phyloP scores from a whole-genome alignment of 1,284 basidiomycete species.

The Apiotrichum porosum region DNA sequence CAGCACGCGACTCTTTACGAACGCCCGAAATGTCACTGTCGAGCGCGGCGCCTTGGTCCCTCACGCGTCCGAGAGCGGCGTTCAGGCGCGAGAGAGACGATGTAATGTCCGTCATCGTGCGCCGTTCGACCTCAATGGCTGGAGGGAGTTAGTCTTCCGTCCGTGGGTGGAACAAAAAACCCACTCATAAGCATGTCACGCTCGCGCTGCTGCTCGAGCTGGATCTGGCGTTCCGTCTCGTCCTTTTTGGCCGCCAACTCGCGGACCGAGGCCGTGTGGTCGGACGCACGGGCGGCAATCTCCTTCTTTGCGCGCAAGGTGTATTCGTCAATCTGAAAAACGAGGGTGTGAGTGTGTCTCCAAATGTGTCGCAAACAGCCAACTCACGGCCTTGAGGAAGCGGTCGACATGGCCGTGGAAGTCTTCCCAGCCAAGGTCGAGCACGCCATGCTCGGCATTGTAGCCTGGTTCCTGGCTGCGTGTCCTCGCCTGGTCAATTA shows the following conservation, averaged over 20 bases:
- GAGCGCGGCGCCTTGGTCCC: conserved; percentile 30
- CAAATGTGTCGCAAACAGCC: too few species aligned
- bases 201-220: conserved; percentile 39
- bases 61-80: conserved; percentile 31
- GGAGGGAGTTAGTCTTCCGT: too few species aligned
- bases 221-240: conserved; percentile 38
- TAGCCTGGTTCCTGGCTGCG: conserved; percentile 3
- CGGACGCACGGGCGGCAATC: conserved; percentile 30
- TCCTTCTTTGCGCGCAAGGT: conserved; percentile 34
- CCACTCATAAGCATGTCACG: conserved; percentile 43
- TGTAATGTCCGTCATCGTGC: conserved; percentile 29
- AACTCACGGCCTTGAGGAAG: conserved; percentile 37
- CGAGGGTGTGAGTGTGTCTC: too few species aligned
- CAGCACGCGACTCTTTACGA: conserved; percentile 25
- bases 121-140: conserved; percentile 42
- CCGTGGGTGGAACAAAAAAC: too few species aligned
- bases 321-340: conserved; percentile 39
- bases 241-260: conserved; percentile 37
- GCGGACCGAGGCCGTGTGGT: conserved; percentile 28
- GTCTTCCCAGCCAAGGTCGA: conserved; percentile 33
- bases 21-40: conserved; percentile 33
- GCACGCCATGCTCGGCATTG: conserved; percentile 1
- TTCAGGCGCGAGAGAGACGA: conserved; percentile 31
- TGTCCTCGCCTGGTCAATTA: conserved; percentile 18
- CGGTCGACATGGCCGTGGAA: conserved; percentile 35